Conservation (phyloP, 1,284 basidiomycete genomes). For the Testicularia cyperi region DNA sequence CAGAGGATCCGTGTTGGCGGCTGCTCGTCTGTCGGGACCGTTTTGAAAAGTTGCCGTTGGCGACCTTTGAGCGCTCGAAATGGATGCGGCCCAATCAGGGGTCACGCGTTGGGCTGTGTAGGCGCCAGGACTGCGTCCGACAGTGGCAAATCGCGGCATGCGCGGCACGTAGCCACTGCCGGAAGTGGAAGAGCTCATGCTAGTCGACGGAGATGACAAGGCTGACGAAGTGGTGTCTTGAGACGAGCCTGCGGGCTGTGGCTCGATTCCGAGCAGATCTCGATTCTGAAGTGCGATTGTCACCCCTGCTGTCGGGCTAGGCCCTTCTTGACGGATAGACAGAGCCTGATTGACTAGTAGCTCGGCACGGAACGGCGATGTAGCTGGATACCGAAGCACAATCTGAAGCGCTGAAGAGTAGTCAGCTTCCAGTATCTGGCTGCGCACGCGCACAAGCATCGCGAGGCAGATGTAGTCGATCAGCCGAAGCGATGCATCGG, state of each 20-base stretch:
- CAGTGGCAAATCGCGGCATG: constrained; percentile 33
- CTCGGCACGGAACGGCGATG: constrained; percentile 10
- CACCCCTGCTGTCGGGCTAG: constrained; percentile 35
- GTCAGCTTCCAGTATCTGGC: constrained; percentile 42
- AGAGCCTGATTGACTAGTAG: constrained; percentile 42
- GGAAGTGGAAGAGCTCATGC: no score
- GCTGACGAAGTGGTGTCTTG: background rate
- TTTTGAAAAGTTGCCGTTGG: no score
- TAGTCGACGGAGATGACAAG: constrained; percentile 1
- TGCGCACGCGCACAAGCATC: constrained; percentile 53
- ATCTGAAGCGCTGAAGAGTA: constrained; percentile 41
- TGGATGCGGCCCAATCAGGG: no score
- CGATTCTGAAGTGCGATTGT: constrained; percentile 39
- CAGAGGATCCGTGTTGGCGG: constrained; percentile 13
- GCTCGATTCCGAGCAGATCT: constrained; percentile 28
- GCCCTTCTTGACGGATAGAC: constrained; percentile 11
- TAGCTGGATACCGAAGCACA: constrained; percentile 41
- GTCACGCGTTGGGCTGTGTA: no score
- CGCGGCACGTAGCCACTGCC: no score
- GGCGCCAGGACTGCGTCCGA: constrained; percentile 11
- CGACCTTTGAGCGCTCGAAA: no score
- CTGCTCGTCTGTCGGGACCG: no score
- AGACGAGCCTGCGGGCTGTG: constrained; percentile 1
- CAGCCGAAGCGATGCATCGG: constrained; percentile 37
- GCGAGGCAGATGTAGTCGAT: constrained; percentile 53